Conservation (phyloP, 805 yeast species). For the Millerozyma miso region DNA sequence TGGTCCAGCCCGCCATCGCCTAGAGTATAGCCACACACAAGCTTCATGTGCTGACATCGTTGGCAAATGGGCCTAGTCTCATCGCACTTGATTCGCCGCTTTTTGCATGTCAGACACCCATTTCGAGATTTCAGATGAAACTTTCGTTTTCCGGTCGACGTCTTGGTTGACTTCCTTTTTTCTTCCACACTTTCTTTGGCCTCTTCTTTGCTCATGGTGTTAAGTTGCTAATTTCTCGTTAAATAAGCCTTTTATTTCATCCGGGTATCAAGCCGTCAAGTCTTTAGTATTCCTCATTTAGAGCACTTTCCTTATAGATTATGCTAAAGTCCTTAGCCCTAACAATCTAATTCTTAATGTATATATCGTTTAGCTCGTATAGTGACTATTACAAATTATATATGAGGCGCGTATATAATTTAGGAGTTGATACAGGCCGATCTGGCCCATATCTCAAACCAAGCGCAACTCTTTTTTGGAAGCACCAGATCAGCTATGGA, state of each 20-base stretch:
- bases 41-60: conserved; percentile 75
- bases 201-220: not conserved
- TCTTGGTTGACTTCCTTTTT: conserved; percentile 7
- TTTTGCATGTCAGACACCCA: conserved; percentile 88
- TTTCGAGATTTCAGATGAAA: conserved; percentile 85
- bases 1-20: conserved; percentile 9
- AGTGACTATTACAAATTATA: too few species aligned
- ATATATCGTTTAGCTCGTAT: not conserved
- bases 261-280: too few species aligned
- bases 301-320: too few species aligned
- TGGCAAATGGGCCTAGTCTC: conserved; percentile 75
- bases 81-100: conserved; percentile 89
- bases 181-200: conserved; percentile 1
- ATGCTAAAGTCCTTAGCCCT: too few species aligned
- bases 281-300: too few species aligned
- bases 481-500: too few species aligned
- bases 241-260: too few species aligned
- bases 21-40: conserved; percentile 62
- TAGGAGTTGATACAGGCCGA: not conserved
- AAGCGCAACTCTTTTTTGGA: not conserved
- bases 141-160: conserved; percentile 68
- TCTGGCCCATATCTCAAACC: not conserved
- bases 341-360: too few species aligned
- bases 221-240: too few species aligned
- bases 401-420: not conserved